These are phyloP conservation scores for Phialophora expanda DNA, from an alignment of 2,329 filamentous ascomycete genomes.

Conservation along the genomic window DNA sequence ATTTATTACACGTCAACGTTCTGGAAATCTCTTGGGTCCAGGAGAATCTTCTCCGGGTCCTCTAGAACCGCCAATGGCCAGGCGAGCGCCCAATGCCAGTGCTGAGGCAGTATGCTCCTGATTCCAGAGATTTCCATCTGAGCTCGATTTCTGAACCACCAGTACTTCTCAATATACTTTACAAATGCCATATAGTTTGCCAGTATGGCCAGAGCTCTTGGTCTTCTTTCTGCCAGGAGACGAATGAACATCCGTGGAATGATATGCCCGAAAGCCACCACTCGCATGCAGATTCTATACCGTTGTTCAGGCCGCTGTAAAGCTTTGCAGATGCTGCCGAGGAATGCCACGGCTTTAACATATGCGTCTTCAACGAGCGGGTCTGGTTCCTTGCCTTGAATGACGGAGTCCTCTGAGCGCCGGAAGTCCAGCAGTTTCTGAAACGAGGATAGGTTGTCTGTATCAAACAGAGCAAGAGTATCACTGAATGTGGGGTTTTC, in stretches of 20 bases:
- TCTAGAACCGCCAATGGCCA: constrained; percentile 40
- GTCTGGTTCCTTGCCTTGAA: not conserved
- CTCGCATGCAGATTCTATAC: constrained; percentile 40
- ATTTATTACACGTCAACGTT: not conserved
- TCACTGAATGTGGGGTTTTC: constrained; percentile 33
- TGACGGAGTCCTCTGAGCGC: not conserved
- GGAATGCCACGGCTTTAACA: not conserved
- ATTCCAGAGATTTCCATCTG: constrained; percentile 42
- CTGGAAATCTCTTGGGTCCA: not conserved
- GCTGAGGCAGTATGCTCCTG: constrained; percentile 38
- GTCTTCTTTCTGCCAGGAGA: constrained; percentile 41
- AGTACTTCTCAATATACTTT: constrained; percentile 40
- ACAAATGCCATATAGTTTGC: constrained; percentile 45
- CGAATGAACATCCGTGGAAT: constrained; percentile 42
- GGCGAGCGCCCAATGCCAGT: constrained; percentile 43
- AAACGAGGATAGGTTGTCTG: not conserved
- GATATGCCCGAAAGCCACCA: constrained; percentile 43
- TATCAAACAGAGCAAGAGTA: not conserved
- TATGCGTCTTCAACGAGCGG: constrained; percentile 1
- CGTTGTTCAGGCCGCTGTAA: constrained; percentile 38
- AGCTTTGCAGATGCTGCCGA: constrained; percentile 23
- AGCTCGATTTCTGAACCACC: constrained; percentile 41
- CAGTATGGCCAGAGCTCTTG: constrained; percentile 43
- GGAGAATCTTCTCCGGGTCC: not conserved
- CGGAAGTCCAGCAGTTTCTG: constrained; percentile 3